Conservation (phyloP, 768 basidiomycete species). For the Leucocoprinus sp. region DNA sequence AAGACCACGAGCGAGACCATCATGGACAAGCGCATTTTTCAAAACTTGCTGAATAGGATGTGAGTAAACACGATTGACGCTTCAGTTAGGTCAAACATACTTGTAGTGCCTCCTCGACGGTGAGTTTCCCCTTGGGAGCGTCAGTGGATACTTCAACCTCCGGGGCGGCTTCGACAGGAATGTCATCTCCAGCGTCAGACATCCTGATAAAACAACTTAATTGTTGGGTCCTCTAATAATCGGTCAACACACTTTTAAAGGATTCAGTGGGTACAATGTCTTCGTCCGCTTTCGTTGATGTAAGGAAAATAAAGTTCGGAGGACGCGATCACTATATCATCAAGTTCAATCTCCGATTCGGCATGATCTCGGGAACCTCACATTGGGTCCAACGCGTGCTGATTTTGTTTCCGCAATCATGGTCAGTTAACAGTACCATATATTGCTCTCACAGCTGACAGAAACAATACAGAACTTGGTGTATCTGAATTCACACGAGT, state of each 20-base stretch:
- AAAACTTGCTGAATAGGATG: slow-evolving; percentile 73
- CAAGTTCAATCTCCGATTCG: slow-evolving; percentile 45
- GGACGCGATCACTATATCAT: slow-evolving; percentile 17
- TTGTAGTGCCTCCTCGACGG: slow-evolving; percentile 92
- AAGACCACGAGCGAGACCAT: slow-evolving; percentile 96
- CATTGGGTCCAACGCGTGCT: slow-evolving; percentile 18
- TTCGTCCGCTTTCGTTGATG: slow-evolving; percentile 97
- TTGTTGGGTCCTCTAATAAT: not conserved
- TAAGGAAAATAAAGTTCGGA: slow-evolving; percentile 49
- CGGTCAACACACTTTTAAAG: slow-evolving; percentile 28
- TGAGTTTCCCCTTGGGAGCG: slow-evolving; percentile 91
- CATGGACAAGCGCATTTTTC: slow-evolving; percentile 97
- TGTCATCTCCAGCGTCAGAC: slow-evolving; percentile 99
- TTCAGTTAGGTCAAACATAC: slow-evolving; percentile 27
- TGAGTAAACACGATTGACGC: not conserved
- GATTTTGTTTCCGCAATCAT: slow-evolving; percentile 16
- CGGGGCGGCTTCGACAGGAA: slow-evolving; percentile 49
- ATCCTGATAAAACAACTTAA: slow-evolving; percentile 39
- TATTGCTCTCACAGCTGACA: not conserved
- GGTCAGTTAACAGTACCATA: slow-evolving; percentile 18
- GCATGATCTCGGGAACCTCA: slow-evolving; percentile 34
- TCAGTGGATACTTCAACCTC: slow-evolving; percentile 79
- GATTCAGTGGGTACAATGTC: slow-evolving; percentile 45
- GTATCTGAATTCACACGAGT: slow-evolving; percentile 65
- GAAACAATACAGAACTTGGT: slow-evolving; percentile 49